Base-by-base conservation (phyloP, 768 basidiomycete genomes). In the Xerocomellus dryophilus region DNA sequence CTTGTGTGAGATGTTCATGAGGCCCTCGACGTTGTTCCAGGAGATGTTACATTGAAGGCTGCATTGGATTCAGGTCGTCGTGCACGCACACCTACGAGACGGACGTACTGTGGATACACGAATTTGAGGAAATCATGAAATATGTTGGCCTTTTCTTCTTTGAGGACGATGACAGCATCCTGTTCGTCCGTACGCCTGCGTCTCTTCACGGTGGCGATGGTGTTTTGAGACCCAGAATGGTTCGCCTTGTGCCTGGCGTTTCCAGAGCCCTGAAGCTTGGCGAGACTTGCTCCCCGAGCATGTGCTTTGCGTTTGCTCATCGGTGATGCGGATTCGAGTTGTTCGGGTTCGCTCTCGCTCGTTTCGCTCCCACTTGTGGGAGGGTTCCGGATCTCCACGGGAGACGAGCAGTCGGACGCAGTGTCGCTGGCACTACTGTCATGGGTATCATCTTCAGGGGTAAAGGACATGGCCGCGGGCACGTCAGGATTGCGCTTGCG, bases 111-210 rank as follows among this genome's bases (percentile, higher is more conserved):
- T 18, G 94, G 94, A 69, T 97, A 96, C 47, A 94, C 83, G 67
- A 86, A 95, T 74, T 90, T 91, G 54, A 97, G 80, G 67, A 96
- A 93, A 70, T 96, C 94, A 54, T 96, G 93, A 68, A 97, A 95
- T 11, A 86, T 90, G 66, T 75, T 80, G 3, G 94, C 91, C 64
- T 85, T 84, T 73, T 97, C 94, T 71, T 98, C 94, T 58, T 90
- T 89, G 48, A 98, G 81, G 20, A 93, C 83, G 39, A 98, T 88
- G 4, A 93, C 83, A 12, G 93, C 94, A 61, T 93, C 89, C 1
- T 86, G 83, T 2, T 80, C 79, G 61, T 76, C 76, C 46, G 63
- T 61, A 41, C 71, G 76, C 38, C 75, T 69, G 7, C 75, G 76
- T 47, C 75, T 71, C 60, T 73, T 76, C 9, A 76, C 59, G 27